Percentiles rank a stretch among this genome's conserved stretches.
Conservation (phyloP, 2,329 filamentous ascomycete genomes). For the Fusarium neocosmosporiellum region DNA sequence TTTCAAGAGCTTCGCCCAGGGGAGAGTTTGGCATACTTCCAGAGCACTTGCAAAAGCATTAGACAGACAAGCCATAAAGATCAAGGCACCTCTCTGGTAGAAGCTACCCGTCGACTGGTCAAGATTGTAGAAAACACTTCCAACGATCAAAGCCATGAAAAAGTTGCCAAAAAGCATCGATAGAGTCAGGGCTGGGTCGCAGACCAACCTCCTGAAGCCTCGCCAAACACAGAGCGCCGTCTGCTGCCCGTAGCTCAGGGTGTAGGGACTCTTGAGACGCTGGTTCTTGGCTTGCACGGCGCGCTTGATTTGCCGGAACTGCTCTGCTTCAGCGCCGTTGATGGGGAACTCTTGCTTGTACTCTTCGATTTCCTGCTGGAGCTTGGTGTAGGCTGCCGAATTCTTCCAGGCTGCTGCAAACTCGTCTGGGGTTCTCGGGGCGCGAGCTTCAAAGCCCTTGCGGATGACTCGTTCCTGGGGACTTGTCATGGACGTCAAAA, state of each 20-base stretch:
- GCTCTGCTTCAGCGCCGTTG: constrained; percentile 57
- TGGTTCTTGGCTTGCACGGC: constrained; percentile 59
- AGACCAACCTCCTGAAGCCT: constrained; percentile 52
- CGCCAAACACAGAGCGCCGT: constrained; percentile 41
- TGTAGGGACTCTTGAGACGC: constrained; percentile 36
- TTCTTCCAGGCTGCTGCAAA: constrained; percentile 50
- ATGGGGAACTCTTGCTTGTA: constrained; percentile 53
- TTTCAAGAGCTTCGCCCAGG: rapidly evolving
- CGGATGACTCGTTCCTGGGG: constrained; percentile 47
- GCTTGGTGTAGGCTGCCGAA: constrained; percentile 37
- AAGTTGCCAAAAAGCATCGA: constrained; percentile 57
- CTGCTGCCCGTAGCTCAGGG: constrained; percentile 39
- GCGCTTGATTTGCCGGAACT: constrained; percentile 58
- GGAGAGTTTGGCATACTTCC: constrained; percentile 33
- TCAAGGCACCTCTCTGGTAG: constrained; percentile 57
- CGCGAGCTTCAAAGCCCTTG: constrained; percentile 46
- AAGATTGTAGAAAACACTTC: constrained; percentile 62
- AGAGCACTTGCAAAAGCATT: constrained; percentile 57
- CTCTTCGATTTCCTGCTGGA: constrained; percentile 62
- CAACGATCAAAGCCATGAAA: constrained; percentile 62
- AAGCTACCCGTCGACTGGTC: constrained; percentile 57
- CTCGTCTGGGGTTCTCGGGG: constrained; percentile 51
- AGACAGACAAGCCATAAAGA: constrained; percentile 63
- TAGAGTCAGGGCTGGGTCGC: constrained; percentile 53
- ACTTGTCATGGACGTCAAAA: constrained; percentile 67